Percentiles rank a stretch among this genome's conserved stretches.
Evolutionary conservation across 1,284 basidiomycete genomes (phyloP).

Genomic region (Cutaneotrichosporon spelunceum): DNA sequence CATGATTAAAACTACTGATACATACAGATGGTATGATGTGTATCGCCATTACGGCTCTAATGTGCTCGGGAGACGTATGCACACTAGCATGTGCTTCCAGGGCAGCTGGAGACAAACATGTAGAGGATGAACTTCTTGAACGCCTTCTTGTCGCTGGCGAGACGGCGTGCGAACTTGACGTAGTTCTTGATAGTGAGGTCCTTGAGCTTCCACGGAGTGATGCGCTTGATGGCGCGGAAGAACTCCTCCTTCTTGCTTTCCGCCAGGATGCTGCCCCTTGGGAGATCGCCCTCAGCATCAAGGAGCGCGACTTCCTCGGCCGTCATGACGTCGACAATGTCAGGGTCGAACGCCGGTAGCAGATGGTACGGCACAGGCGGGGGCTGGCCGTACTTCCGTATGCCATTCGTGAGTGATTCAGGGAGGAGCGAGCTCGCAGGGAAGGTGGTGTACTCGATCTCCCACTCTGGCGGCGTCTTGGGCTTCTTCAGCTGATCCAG

Average conservation of each 20-base stretch:
- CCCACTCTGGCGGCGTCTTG: constrained; percentile 62
- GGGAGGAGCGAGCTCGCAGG: constrained; percentile 52
- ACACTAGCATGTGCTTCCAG: background rate
- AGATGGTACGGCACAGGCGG: constrained; percentile 63
- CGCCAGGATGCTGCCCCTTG: background rate
- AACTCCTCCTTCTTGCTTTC: constrained; percentile 25
- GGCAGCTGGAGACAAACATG: constrained; percentile 38
- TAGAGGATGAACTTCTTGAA: constrained; percentile 54
- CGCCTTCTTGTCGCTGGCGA: constrained; percentile 62
- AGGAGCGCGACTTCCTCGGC: constrained; percentile 8
- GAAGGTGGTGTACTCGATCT: constrained; percentile 77
- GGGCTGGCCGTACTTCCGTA: constrained; percentile 26
- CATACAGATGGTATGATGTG: constrained; percentile 1
- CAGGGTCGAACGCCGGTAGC: constrained; percentile 56
- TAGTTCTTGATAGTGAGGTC: constrained; percentile 77
- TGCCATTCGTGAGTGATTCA: constrained; percentile 15
- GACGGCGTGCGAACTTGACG: constrained; percentile 64
- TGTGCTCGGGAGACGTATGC: background rate
- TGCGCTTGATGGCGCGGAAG: constrained; percentile 54
- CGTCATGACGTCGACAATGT: constrained; percentile 17
- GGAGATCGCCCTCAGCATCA: constrained; percentile 1
- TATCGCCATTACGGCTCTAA: background rate
- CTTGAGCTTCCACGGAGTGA: constrained; percentile 65
- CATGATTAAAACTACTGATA: constrained; percentile 6
- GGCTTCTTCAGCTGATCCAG: constrained; percentile 57